Evolutionary conservation across 768 basidiomycete species (phyloP).

Genomic region (Suillus decipiens): DNA sequence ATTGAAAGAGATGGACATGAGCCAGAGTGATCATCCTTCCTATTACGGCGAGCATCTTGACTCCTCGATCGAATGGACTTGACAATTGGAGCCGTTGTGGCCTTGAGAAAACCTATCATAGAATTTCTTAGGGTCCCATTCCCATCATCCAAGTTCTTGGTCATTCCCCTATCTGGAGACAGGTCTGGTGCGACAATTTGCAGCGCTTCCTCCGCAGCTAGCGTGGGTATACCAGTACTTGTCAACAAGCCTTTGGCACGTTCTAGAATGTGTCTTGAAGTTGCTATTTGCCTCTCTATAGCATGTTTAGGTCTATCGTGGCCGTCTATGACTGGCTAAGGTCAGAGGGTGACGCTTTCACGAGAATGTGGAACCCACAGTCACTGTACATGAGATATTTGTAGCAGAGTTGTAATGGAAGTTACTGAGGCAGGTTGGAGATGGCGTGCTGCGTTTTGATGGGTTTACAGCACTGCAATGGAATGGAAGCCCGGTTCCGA

Average conservation of each 20-base stretch:
- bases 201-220: constrained; percentile 9
- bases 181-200: constrained; percentile 24
- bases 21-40: constrained; percentile 18
- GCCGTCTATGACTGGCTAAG: neutral
- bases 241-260: constrained; percentile 41
- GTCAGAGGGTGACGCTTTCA: neutral
- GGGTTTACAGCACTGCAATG: neutral
- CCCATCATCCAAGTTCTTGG: neutral
- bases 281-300: constrained; percentile 6
- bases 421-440: neutral
- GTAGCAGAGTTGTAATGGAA: neutral
- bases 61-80: constrained; percentile 26
- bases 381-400: neutral
- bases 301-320: neutral
- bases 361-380: neutral
- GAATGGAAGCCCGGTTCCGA: neutral
- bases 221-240: constrained; percentile 30
- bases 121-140: constrained; percentile 29
- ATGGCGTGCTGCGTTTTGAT: neutral
- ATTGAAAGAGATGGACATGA: neutral
- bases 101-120: constrained; percentile 38
- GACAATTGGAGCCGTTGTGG: constrained; percentile 30
- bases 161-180: constrained; percentile 9
- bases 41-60: constrained; percentile 21
- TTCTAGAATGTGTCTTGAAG: constrained; percentile 30